Base-by-base conservation (phyloP, 176 grass and related monocot species). In the Zizania latifolia region DNA sequence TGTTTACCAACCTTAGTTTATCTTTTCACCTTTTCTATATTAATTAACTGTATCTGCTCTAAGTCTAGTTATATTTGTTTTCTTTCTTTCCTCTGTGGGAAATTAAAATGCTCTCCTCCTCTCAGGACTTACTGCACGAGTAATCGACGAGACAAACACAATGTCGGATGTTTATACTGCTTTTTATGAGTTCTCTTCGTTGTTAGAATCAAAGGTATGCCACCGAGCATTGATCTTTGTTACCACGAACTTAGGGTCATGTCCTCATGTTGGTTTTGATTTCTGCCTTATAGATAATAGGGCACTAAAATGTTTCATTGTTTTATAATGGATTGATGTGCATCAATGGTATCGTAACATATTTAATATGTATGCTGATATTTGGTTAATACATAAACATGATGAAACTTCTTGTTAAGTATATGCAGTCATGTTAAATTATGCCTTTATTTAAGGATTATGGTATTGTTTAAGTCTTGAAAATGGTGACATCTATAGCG, bases 191-290 rank as follows among this genome's bases (percentile, higher is more conserved):
- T 94, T 98, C 62, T 92, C 91, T 77, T 81, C 84, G 37, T 60
- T 90, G 55, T 40, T 98, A 34, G 82, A 98, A 53, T 94, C 84
- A 11, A 98, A 98, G 91, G 95, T 98, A 92, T 41, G 22, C 3
- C 74, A 23, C 82, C 38, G 23, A 66, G 11, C 37, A 36, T 24
- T 41, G 43, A 75, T 45, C 31, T 39, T 71, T 76, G 35, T 27
- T 8, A 68, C 14, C 8, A 72, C 53, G 8, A 38, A 68, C 14
- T 55, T n/a, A 34, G 67, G 11, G 44, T 48, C 16, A n/a, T n/a
- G n/a, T n/a, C n/a, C n/a, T n/a, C n/a, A n/a, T n/a, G n/a, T 14
- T 61, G 8, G 59, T 5, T 48, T 32, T 22, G 19, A 53, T 53
- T 53, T 48, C 31, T 54, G 27, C 32, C 45, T n/a, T 55, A 29